Evolutionary conservation across 176 grass and related monocot species (phyloP).

Genomic region (Chloris gayana): DNA sequence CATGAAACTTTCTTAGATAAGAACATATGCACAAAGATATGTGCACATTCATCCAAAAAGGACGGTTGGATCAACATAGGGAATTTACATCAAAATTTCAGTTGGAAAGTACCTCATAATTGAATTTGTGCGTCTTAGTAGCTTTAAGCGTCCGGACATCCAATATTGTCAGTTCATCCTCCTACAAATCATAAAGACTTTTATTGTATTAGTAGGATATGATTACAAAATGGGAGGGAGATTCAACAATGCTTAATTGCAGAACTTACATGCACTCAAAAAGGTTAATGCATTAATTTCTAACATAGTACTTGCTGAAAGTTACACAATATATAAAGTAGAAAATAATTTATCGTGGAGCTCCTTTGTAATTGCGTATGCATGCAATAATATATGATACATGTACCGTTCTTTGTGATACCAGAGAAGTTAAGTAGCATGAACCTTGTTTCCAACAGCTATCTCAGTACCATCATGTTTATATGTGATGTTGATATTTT

Average conservation of each 20-base stretch:
- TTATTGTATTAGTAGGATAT: slow-evolving; percentile 19
- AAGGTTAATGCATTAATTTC: not conserved
- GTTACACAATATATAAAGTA: slow-evolving; percentile 13
- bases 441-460: slow-evolving; percentile 99
- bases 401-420: slow-evolving; percentile 4
- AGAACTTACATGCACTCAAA: not conserved
- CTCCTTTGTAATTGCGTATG: slow-evolving; percentile 22
- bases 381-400: slow-evolving; percentile 13
- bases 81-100: slow-evolving; percentile 23
- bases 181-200: slow-evolving; percentile 59
- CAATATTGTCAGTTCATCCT: slow-evolving; percentile 95
- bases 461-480: slow-evolving; percentile 92
- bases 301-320: slow-evolving; percentile 27
- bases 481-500: slow-evolving; percentile 99
- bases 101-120: slow-evolving; percentile 73
- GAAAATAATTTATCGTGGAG: not conserved
- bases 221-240: not conserved
- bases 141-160: slow-evolving; percentile 89
- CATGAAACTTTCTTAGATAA: slow-evolving; percentile 25
- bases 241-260: not conserved
- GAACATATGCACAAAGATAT: not conserved
- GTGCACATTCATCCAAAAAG: slow-evolving; percentile 15
- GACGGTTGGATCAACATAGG: slow-evolving; percentile 11
- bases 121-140: slow-evolving; percentile 72
- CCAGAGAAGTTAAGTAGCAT: slow-evolving; percentile 22